Evolutionary conservation across 306 rosid species (phyloP), one percentile per base, ranked within the genome.

Genomic region (Fragaria iinumae): DNA sequence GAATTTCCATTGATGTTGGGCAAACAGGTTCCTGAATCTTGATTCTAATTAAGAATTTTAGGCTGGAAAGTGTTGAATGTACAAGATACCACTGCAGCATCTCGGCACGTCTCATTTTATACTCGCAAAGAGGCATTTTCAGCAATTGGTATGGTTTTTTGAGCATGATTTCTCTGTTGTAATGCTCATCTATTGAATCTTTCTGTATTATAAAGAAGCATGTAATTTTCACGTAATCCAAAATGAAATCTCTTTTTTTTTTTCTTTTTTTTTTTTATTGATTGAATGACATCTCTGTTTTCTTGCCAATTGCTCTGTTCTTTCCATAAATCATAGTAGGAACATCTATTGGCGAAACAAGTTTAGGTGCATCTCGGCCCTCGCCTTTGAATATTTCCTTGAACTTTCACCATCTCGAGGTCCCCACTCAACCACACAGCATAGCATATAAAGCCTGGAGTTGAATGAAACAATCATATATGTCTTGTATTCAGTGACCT

Each of bases 1-100:
- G 84, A 85, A 27, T 81, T 81, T 57, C 83, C 88, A 0, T 44
- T 88, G 45, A 68, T 79, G 48, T 80, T 25, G 71, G 84, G 80
- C 55, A 87, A 85, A 68, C 71, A 78, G 34, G 86, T 43, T 60
- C 69, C 47, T 59, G 62, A 69, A 72, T 36, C 72, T 74, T 29
- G 76, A 75, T 76, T 80, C 17, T 32, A 14, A 62, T 39, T 34
- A 72, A 74, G 62, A 43, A 71, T 64, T 71, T 71, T 57, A 16
- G 20, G 34, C 36, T 7, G 66, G 52, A 71, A 69, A 44, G 73
- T 50, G 14, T 64, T 21, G 53, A 74, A 76, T 70, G 25, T 52
- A 72, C 52, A 63, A 66, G n/a, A 68, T 49, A 32, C 10, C 65
- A 64, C 16, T 67, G 78, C 75, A 45, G 23, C 68, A 36, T 74